phyloP scores from a whole-genome alignment of 2,329 filamentous ascomycete species.

The Microdochium paspali region DNA sequence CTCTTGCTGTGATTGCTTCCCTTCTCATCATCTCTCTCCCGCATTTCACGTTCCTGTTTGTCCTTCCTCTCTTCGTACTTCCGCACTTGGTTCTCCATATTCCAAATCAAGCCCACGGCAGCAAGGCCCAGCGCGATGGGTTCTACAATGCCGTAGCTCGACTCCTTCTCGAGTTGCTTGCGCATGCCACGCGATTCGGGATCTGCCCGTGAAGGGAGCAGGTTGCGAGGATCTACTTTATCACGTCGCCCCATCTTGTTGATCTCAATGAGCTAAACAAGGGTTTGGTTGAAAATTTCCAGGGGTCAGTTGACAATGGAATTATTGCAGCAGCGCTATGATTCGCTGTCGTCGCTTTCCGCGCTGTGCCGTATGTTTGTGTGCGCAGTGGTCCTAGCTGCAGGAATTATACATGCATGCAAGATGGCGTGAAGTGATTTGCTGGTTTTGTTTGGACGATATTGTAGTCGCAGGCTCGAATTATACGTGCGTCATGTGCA shows the following conservation, averaged over 20 bases:
- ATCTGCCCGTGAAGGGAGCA: conserved; percentile 26
- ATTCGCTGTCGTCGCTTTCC: too few species aligned
- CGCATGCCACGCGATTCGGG: conserved; percentile 23
- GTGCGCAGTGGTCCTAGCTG: too few species aligned
- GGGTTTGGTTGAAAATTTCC: too few species aligned
- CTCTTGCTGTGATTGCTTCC: background rate
- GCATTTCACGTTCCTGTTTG: conserved; percentile 11
- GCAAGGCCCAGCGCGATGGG: conserved; percentile 15
- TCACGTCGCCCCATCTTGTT: background rate
- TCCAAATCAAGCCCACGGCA: conserved; percentile 28
- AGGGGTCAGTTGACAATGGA: too few species aligned
- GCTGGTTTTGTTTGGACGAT: too few species aligned
- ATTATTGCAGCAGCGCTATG: too few species aligned
- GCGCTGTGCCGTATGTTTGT: too few species aligned
- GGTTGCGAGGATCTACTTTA: conserved; percentile 12
- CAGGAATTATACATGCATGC: too few species aligned
- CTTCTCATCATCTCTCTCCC: conserved; percentile 6
- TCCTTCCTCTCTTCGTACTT: conserved; percentile 21
- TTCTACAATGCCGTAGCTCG: conserved; percentile 30
- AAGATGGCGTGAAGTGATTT: too few species aligned
- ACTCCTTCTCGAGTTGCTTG: conserved; percentile 28
- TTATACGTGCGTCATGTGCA: too few species aligned
- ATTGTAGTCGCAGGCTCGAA: too few species aligned
- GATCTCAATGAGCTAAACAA: background rate
- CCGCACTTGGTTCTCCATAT: conserved; percentile 28